Conservation (phyloP, 2,329 filamentous ascomycete species). For the Juglanconis oblonga region DNA sequence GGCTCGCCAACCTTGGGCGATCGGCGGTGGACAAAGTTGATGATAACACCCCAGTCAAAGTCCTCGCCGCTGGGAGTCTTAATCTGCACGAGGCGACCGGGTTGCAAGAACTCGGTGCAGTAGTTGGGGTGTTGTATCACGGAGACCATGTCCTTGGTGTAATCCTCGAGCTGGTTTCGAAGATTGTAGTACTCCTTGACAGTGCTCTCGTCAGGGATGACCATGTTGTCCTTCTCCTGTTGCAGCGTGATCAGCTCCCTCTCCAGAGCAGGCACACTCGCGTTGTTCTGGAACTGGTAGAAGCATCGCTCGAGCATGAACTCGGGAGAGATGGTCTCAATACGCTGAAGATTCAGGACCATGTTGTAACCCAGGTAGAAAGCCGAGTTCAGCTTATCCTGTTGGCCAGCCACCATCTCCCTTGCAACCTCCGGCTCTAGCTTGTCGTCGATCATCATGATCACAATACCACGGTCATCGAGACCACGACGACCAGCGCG, state of each 20-base stretch:
- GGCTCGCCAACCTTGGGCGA: slow-evolving; percentile 64
- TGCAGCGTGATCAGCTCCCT: slow-evolving; percentile 79
- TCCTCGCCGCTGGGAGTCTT: slow-evolving; percentile 72
- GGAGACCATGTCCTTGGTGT: slow-evolving; percentile 83
- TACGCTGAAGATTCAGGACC: slow-evolving; percentile 92
- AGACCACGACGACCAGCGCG: slow-evolving; percentile 95
- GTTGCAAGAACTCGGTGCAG: slow-evolving; percentile 78
- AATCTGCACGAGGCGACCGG: slow-evolving; percentile 83
- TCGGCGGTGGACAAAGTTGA: slow-evolving; percentile 68
- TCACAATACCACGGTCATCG: slow-evolving; percentile 96
- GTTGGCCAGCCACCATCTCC: slow-evolving; percentile 91
- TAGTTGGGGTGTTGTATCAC: slow-evolving; percentile 92
- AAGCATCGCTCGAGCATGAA: slow-evolving; percentile 99
- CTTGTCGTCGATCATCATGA: slow-evolving; percentile 98
- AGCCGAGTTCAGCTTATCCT: slow-evolving; percentile 95
- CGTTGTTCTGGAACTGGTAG: slow-evolving; percentile 95
- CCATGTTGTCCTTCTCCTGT: slow-evolving; percentile 66
- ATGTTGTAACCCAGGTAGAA: slow-evolving; percentile 99
- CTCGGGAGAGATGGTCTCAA: slow-evolving; percentile 98
- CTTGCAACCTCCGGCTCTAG: slow-evolving; percentile 94
- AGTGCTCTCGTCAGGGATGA: slow-evolving; percentile 80
- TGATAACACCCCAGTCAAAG: slow-evolving; percentile 92
- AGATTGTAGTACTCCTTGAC: slow-evolving; percentile 95
- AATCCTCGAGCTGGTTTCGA: slow-evolving; percentile 76
- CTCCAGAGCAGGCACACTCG: slow-evolving; percentile 79